Percentiles rank a stretch among this genome's conserved stretches.
These are phyloP conservation scores for Discostella stelligeroides DNA, from an alignment of 108 stramenopile genomes.

Conservation along the genomic window DNA sequence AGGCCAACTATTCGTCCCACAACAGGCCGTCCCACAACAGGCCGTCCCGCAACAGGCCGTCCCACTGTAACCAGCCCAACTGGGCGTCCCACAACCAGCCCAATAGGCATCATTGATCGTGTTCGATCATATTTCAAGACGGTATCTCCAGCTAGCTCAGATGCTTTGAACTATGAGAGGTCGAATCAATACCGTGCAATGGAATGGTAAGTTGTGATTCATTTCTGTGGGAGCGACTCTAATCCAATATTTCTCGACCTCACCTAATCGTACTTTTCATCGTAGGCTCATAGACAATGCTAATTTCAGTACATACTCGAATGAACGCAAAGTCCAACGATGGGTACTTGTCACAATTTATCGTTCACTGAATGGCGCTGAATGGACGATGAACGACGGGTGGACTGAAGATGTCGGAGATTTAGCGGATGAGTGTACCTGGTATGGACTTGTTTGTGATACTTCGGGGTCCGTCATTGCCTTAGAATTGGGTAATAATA, in stretches of 20 bases:
- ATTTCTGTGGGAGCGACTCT: background rate
- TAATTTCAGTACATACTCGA: slow-evolving; percentile 1
- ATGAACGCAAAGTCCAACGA: slow-evolving; percentile 33
- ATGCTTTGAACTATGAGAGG: slow-evolving; percentile 9
- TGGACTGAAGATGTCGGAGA: slow-evolving; percentile 28
- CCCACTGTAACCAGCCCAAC: slow-evolving; percentile 1
- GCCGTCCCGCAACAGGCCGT: slow-evolving; percentile 14
- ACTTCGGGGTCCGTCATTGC: slow-evolving; percentile 17
- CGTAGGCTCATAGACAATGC: slow-evolving; percentile 28
- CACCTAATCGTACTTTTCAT: background rate
- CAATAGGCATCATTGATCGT: slow-evolving; percentile 1
- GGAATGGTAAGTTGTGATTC: slow-evolving; percentile 26
- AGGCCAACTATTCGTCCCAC: background rate
- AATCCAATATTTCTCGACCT: background rate
- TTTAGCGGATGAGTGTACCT: slow-evolving; percentile 37
- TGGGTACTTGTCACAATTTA: slow-evolving; percentile 41
- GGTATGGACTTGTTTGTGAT: slow-evolving; percentile 43
- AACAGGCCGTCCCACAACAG: slow-evolving; percentile 8
- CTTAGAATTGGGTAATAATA: slow-evolving; percentile 33
- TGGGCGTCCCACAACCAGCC: slow-evolving; percentile 17
- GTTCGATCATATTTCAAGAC: slow-evolving; percentile 11
- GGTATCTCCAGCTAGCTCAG: slow-evolving; percentile 32
- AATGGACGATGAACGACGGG: slow-evolving; percentile 30
- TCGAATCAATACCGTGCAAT: slow-evolving; percentile 41
- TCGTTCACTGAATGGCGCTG: slow-evolving; percentile 34